Evolutionary conservation across 495 filamentous ascomycete species (phyloP).

Genomic region (Daldinia caldariorum): DNA sequence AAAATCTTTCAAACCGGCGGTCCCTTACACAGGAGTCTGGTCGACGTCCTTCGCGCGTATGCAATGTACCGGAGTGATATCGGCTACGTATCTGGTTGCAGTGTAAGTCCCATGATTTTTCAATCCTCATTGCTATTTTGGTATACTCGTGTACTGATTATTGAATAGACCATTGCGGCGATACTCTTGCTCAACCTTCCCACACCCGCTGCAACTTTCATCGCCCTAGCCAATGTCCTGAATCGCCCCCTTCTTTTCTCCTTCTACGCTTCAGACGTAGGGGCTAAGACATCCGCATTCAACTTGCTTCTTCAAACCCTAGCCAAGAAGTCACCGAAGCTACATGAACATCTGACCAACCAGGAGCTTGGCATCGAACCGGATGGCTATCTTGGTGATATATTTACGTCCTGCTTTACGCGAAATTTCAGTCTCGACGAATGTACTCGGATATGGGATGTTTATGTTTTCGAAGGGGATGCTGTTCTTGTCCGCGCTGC

Average conservation of each 20-base stretch:
- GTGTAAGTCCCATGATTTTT: conserved; percentile 63
- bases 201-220: conserved; percentile 75
- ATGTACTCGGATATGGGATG: conserved; percentile 86
- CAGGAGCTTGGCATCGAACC: conserved; percentile 57
- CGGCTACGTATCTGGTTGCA: conserved; percentile 87
- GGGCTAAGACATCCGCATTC: conserved; percentile 77
- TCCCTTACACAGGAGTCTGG: conserved; percentile 77
- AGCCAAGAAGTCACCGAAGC: conserved; percentile 72
- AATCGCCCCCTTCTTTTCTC: conserved; percentile 89
- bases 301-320: conserved; percentile 76
- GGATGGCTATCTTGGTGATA: conserved; percentile 58
- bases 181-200: conserved; percentile 87
- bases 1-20: conserved; percentile 82
- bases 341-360: conserved; percentile 72
- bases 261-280: conserved; percentile 81
- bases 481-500: conserved; percentile 79
- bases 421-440: conserved; percentile 71
- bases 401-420: conserved; percentile 66
- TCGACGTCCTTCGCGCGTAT: conserved; percentile 88
- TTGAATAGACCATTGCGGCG: conserved; percentile 76
- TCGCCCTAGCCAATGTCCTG: conserved; percentile 84
- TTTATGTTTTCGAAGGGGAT: conserved; percentile 94
- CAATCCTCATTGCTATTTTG: conserved; percentile 29
- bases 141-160: conserved; percentile 9
- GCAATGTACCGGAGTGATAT: conserved; percentile 94